Evolutionary conservation across 2,329 filamentous ascomycete genomes (phyloP).

Genomic region (Periconia sp.): DNA sequence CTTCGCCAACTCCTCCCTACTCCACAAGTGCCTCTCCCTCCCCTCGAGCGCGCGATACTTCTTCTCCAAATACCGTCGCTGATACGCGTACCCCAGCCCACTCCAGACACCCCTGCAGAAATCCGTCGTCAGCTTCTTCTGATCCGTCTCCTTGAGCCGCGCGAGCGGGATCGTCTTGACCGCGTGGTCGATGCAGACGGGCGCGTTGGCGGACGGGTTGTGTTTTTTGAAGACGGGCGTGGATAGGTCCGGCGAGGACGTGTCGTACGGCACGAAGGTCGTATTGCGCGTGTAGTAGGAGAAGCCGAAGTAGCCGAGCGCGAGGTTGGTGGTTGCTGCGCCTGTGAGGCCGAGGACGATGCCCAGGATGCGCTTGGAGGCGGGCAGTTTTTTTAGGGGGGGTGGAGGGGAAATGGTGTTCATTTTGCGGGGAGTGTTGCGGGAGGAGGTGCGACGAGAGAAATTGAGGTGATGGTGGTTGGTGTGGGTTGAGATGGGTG

Average conservation of each 20-base stretch:
- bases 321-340: slow-evolving; percentile 30
- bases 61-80: slow-evolving; percentile 38
- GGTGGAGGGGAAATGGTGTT: slow-evolving; percentile 40
- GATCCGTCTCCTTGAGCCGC: slow-evolving; percentile 35
- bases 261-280: slow-evolving; percentile 39
- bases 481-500: neutral
- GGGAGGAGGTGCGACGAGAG: neutral
- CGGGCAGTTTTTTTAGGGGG: slow-evolving; percentile 31
- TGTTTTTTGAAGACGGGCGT: slow-evolving; percentile 23
- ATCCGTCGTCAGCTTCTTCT: slow-evolving; percentile 33
- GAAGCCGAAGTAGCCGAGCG: slow-evolving; percentile 39
- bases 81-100: slow-evolving; percentile 39
- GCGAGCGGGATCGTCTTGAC: slow-evolving; percentile 38
- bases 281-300: slow-evolving; percentile 39
- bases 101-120: slow-evolving; percentile 44
- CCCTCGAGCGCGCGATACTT: slow-evolving; percentile 37
- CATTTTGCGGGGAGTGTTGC: slow-evolving; percentile 18
- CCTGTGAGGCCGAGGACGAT: slow-evolving; percentile 35
- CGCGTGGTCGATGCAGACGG: slow-evolving; percentile 40
- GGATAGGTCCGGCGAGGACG: slow-evolving; percentile 26
- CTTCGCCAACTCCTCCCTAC: slow-evolving; percentile 33
- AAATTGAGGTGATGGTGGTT: neutral
- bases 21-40: slow-evolving; percentile 37
- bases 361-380: slow-evolving; percentile 31
- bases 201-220: slow-evolving; percentile 39